A percentile compares a stretch with the other conserved stretches of the same genome.
Conservation (phyloP, 2,329 filamentous ascomycete genomes). For the Ascochyta viciae-villosae region DNA sequence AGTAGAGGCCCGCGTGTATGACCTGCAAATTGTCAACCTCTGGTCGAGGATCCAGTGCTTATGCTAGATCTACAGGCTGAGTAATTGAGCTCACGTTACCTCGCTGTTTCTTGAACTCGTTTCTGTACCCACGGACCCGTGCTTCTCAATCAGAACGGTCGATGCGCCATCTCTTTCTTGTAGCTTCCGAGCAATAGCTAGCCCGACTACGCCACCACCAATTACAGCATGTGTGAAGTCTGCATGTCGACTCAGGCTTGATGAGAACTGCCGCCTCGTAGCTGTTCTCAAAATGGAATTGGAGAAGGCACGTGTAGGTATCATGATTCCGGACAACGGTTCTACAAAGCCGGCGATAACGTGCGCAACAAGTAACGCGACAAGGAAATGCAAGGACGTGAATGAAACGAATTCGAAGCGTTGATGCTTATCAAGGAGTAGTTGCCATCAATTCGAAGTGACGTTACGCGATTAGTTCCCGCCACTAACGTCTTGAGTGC, state of each 20-base stretch:
- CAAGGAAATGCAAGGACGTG: not conserved
- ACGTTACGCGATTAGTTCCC: slow-evolving; percentile 17
- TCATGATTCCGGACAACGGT: slow-evolving; percentile 17
- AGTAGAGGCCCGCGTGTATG: slow-evolving; percentile 95
- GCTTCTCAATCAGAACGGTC: slow-evolving; percentile 82
- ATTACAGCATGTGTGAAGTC: slow-evolving; percentile 73
- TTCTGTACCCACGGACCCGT: slow-evolving; percentile 78
- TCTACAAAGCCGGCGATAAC: not conserved
- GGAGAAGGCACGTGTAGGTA: slow-evolving; percentile 15
- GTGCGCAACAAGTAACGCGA: not conserved
- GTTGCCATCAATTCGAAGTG: slow-evolving; percentile 1
- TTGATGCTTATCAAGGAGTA: slow-evolving; percentile 6
- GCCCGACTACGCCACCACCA: slow-evolving; percentile 77
- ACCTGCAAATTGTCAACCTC: slow-evolving; percentile 59
- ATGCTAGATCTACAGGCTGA: not conserved
- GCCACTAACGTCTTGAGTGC: slow-evolving; percentile 8
- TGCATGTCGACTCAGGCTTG: slow-evolving; percentile 47
- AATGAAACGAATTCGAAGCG: not conserved
- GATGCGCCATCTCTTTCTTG: slow-evolving; percentile 65
- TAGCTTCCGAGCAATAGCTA: slow-evolving; percentile 78
- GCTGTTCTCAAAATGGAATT: not conserved
- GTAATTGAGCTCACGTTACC: slow-evolving; percentile 48
- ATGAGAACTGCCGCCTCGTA: slow-evolving; percentile 30
- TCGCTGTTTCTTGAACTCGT: slow-evolving; percentile 92
- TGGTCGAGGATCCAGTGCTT: not conserved